Evolutionary conservation across 2,329 filamentous ascomycete genomes (phyloP).

Genomic region (Microcyclosporella mali): DNA sequence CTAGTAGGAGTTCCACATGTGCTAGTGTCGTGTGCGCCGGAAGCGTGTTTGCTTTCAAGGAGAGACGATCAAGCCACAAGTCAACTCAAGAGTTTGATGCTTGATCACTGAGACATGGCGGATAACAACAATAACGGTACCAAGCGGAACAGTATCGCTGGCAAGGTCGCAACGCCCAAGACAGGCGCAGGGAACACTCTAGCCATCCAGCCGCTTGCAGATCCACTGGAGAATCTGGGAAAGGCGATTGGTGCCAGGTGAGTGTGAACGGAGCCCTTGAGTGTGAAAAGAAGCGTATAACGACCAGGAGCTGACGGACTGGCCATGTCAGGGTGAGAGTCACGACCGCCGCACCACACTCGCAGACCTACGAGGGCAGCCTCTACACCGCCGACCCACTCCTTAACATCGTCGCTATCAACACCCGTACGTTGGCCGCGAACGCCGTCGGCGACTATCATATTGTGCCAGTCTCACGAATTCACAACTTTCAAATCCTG

Average conservation of each 20-base stretch:
- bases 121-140: background rate
- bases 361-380: slow-evolving; percentile 53
- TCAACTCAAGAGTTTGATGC: background rate
- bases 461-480: slow-evolving; percentile 55
- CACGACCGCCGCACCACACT: slow-evolving; percentile 47
- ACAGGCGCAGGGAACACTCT: slow-evolving; percentile 20
- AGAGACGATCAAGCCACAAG: no score
- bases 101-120: no score
- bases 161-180: slow-evolving; percentile 50
- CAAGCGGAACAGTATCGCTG: slow-evolving; percentile 51
- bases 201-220: slow-evolving; percentile 37
- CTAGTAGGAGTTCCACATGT: no score
- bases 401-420: slow-evolving; percentile 56
- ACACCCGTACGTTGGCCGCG: slow-evolving; percentile 42
- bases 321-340: slow-evolving; percentile 47
- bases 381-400: slow-evolving; percentile 57
- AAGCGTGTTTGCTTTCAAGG: no score
- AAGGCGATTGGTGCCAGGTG: slow-evolving; percentile 58
- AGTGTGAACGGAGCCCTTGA: no score
- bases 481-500: slow-evolving; percentile 52
- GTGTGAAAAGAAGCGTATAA: background rate
- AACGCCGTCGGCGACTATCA: slow-evolving; percentile 51
- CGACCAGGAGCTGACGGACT: no score
- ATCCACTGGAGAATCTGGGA: slow-evolving; percentile 48
- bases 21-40: no score